phyloP scores from a whole-genome alignment of 768 basidiomycete species.

The Grammothele lineata region DNA sequence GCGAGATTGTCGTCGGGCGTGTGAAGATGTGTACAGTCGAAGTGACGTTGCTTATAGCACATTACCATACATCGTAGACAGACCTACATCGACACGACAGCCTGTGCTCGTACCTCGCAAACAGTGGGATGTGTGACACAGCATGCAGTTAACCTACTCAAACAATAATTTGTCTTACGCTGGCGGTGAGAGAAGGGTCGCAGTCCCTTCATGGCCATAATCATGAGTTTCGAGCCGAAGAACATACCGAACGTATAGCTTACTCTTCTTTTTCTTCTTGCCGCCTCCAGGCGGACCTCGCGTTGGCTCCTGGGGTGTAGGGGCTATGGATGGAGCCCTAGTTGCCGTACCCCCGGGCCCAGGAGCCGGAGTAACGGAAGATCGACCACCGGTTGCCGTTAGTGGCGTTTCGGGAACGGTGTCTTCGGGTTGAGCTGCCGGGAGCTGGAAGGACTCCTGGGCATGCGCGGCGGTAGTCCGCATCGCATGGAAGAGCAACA shows the following conservation, averaged over 20 bases:
- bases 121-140: no score
- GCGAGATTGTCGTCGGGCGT: no score
- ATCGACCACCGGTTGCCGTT: slow-evolving; percentile 23
- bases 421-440: slow-evolving; percentile 27
- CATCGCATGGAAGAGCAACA: slow-evolving; percentile 75
- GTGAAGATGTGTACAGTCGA: no score
- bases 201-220: slow-evolving; percentile 5
- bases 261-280: slow-evolving; percentile 81
- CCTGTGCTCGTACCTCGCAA: no score
- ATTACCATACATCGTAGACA: no score
- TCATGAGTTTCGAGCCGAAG: slow-evolving; percentile 1
- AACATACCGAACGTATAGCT: slow-evolving; percentile 22
- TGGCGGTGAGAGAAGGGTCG: slow-evolving; percentile 7
- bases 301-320: slow-evolving; percentile 41
- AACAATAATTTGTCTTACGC: background rate
- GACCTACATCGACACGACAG: no score
- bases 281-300: slow-evolving; percentile 49
- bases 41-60: no score
- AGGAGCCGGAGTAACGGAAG: slow-evolving; percentile 30
- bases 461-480: slow-evolving; percentile 72
- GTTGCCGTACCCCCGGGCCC: slow-evolving; percentile 27
- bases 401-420: slow-evolving; percentile 24
- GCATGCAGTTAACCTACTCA: no score
- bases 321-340: slow-evolving; percentile 28
- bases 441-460: slow-evolving; percentile 45